Evolutionary conservation across 352 stramenopile genomes (phyloP).

Genomic region (Globisporangium paroecandrum): DNA sequence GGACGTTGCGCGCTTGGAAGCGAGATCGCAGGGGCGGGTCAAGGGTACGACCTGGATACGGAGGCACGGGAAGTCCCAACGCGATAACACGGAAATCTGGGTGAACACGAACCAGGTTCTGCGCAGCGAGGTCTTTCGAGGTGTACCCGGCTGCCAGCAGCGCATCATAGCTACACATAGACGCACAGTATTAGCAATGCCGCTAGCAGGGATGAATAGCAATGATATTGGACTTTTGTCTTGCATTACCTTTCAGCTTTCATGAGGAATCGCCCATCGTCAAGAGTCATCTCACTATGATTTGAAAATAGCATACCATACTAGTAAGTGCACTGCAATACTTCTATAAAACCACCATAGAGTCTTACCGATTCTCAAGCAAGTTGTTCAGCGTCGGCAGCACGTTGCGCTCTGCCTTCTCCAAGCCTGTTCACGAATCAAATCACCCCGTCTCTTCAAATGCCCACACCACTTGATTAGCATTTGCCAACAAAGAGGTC

Average conservation of each 20-base stretch:
- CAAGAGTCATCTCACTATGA: constrained; percentile 89
- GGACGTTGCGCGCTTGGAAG: constrained; percentile 78
- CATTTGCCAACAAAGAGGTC: not conserved
- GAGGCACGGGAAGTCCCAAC: constrained; percentile 81
- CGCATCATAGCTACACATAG: constrained; percentile 47
- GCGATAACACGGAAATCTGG: constrained; percentile 93
- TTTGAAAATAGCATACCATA: not conserved
- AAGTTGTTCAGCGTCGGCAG: constrained; percentile 97
- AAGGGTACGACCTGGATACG: constrained; percentile 80
- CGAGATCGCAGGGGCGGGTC: constrained; percentile 85
- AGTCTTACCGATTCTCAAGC: constrained; percentile 88
- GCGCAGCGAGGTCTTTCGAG: constrained; percentile 34
- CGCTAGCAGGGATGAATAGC: not conserved
- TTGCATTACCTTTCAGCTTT: constrained; percentile 64
- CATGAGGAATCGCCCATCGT: constrained; percentile 93
- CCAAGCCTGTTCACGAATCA: constrained; percentile 51
- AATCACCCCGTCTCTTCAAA: not conserved
- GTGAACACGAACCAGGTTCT: constrained; percentile 85
- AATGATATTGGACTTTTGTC: not conserved
- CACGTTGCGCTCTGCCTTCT: constrained; percentile 96
- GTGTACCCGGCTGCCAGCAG: constrained; percentile 57
- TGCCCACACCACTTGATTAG: not conserved
- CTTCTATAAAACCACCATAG: not conserved
- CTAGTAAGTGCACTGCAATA: not conserved
- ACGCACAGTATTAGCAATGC: not conserved